Conservation (phyloP, 2,329 filamentous ascomycete species). For the Aspergillus flavus region DNA sequence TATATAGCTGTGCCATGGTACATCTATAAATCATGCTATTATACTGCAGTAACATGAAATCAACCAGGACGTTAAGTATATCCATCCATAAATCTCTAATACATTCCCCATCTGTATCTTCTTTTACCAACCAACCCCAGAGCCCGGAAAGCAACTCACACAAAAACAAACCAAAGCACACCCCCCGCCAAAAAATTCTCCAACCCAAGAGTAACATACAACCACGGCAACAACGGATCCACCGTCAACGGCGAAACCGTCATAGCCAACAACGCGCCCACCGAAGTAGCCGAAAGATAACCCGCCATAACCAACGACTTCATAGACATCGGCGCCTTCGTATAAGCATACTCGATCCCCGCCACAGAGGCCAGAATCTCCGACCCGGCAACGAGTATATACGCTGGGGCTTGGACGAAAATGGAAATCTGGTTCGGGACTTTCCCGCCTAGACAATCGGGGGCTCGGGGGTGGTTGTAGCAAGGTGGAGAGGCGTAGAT, state of each 20-base stretch:
- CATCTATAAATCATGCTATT: no score
- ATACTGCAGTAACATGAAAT: no score
- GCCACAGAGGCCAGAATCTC: not conserved
- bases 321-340: not conserved
- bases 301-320: not conserved
- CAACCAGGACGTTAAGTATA: no score
- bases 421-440: not conserved
- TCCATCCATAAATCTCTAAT: no score
- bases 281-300: not conserved
- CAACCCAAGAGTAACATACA: not conserved
- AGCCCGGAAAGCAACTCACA: not conserved
- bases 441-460: not conserved
- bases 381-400: not conserved
- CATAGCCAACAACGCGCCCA: not conserved
- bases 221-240: not conserved
- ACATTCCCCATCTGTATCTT: no score
- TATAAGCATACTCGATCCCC: not conserved
- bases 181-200: not conserved
- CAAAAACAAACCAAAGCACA: not conserved
- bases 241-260: not conserved
- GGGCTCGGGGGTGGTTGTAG: not conserved
- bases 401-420: not conserved
- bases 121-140: no score
- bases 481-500: not conserved
- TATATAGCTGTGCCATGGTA: no score